These are phyloP conservation scores for Boletus pseudo-olivaceus DNA, from an alignment of 768 basidiomycete species.

Conservation along the genomic window DNA sequence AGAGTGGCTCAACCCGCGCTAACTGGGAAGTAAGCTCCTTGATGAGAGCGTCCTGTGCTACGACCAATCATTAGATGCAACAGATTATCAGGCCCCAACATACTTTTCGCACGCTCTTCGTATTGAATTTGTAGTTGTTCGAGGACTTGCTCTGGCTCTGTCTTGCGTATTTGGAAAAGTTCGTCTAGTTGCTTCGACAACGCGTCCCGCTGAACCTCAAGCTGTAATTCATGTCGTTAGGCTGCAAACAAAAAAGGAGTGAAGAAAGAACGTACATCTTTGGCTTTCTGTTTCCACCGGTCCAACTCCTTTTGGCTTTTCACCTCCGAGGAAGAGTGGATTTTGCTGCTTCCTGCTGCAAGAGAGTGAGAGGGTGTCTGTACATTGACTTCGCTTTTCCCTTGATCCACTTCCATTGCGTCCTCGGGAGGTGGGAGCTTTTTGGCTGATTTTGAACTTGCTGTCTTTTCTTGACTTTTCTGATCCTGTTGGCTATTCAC, in stretches of 20 bases:
- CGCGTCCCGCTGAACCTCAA: conserved; percentile 41
- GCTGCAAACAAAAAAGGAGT: not conserved
- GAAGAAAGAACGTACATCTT: conserved; percentile 16
- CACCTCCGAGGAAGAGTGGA: conserved; percentile 10
- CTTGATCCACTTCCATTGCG: conserved; percentile 15
- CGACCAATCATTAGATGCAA: conserved; percentile 4
- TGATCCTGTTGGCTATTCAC: conserved; percentile 4
- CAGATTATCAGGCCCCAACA: conserved; percentile 2
- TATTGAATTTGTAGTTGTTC: conserved; percentile 48
- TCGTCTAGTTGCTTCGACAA: conserved; percentile 59
- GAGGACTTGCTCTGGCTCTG: conserved; percentile 61
- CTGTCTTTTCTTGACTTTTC: conserved; percentile 9
- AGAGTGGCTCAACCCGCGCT: conserved; percentile 51
- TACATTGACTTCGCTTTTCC: not conserved
- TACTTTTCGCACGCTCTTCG: conserved; percentile 53
- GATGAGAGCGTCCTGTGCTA: conserved; percentile 53
- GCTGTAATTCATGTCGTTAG: conserved; percentile 11
- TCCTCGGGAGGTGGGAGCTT: conserved; percentile 4
- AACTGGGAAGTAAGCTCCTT: conserved; percentile 51
- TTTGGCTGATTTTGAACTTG: conserved; percentile 9
- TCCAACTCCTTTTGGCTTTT: conserved; percentile 25
- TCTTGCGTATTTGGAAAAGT: conserved; percentile 50
- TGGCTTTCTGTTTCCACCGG: conserved; percentile 30
- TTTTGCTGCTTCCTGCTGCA: conserved; percentile 11
- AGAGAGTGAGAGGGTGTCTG: conserved; percentile 2